phyloP scores from a whole-genome alignment of 1,139 yeast genomes.

The Lodderomyces jiufengensis region DNA sequence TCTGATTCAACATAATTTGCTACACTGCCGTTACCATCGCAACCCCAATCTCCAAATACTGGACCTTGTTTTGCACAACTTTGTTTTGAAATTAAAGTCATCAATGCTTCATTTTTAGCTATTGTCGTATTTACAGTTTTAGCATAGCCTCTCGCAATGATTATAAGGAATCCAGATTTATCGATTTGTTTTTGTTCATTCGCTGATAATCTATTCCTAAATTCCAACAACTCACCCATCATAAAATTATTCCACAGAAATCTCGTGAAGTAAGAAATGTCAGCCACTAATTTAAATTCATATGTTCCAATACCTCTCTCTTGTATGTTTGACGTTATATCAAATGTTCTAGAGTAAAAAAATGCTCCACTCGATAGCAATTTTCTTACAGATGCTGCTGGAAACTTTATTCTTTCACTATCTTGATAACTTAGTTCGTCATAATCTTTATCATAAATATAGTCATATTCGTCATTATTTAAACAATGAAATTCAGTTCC shows the following conservation, averaged over 20 bases:
- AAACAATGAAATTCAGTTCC: constrained; percentile 64
- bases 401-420: constrained; percentile 36
- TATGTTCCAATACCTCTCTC: constrained; percentile 39
- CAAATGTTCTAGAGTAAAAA: constrained; percentile 63
- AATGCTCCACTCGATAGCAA: constrained; percentile 61
- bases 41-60: constrained; percentile 64
- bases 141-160: constrained; percentile 65
- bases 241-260: constrained; percentile 67
- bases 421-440: constrained; percentile 18
- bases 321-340: constrained; percentile 59
- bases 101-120: constrained; percentile 34
- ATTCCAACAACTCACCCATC: constrained; percentile 54
- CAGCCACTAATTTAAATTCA: constrained; percentile 38
- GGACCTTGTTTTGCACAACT: constrained; percentile 59
- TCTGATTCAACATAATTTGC: constrained; percentile 69
- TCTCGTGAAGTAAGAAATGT: constrained; percentile 46
- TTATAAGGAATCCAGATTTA: constrained; percentile 51
- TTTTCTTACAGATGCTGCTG: constrained; percentile 56
- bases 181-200: constrained; percentile 53
- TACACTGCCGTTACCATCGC: constrained; percentile 69
- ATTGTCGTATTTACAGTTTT: constrained; percentile 52
- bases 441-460: constrained; percentile 21
- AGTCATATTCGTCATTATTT: constrained; percentile 53
- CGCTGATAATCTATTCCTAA: constrained; percentile 52
- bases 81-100: constrained; percentile 66